These are phyloP conservation scores for Hypoxylon subgilvum DNA, from an alignment of 495 filamentous ascomycete species.

Conservation along the genomic window DNA sequence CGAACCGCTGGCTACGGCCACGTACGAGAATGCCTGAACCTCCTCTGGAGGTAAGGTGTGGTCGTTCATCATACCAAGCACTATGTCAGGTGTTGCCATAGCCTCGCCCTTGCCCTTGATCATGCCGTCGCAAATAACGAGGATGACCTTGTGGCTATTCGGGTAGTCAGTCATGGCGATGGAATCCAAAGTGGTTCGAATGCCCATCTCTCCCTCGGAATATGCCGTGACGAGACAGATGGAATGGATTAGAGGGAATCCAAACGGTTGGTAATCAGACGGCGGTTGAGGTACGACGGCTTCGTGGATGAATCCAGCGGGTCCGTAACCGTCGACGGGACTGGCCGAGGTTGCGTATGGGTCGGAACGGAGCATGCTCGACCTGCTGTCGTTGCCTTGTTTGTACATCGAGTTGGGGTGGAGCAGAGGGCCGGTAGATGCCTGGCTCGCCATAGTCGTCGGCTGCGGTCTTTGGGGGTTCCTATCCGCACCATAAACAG, in stretches of 20 bases:
- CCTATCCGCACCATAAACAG: conserved; percentile 77
- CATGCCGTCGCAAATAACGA: conserved; percentile 96
- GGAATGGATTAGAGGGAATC: conserved; percentile 89
- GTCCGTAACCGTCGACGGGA: conserved; percentile 76
- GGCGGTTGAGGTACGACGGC: conserved; percentile 97
- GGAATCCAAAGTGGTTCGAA: conserved; percentile 93
- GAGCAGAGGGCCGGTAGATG: conserved; percentile 77
- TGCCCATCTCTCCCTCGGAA: conserved; percentile 91
- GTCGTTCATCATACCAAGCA: conserved; percentile 93
- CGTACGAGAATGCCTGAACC: conserved; percentile 89
- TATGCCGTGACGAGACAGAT: conserved; percentile 97
- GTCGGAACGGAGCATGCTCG: conserved; percentile 59
- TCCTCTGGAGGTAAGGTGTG: conserved; percentile 77
- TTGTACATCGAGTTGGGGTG: conserved; percentile 74
- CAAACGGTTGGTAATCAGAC: conserved; percentile 93
- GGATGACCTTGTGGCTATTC: conserved; percentile 95
- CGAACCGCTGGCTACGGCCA: conserved; percentile 92
- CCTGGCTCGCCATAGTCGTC: conserved; percentile 97
- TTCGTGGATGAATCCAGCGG: conserved; percentile 92
- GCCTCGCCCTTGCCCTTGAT: conserved; percentile 96
- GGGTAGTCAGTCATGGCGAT: conserved; percentile 98
- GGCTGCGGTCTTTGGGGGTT: conserved; percentile 62
- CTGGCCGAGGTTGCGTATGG: conserved; percentile 59
- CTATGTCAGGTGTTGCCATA: conserved; percentile 86
- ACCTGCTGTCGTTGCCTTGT: conserved; percentile 71